These are phyloP conservation scores for Blastocystis sp. DNA, from an alignment of 352 stramenopile genomes.

Conservation along the genomic window DNA sequence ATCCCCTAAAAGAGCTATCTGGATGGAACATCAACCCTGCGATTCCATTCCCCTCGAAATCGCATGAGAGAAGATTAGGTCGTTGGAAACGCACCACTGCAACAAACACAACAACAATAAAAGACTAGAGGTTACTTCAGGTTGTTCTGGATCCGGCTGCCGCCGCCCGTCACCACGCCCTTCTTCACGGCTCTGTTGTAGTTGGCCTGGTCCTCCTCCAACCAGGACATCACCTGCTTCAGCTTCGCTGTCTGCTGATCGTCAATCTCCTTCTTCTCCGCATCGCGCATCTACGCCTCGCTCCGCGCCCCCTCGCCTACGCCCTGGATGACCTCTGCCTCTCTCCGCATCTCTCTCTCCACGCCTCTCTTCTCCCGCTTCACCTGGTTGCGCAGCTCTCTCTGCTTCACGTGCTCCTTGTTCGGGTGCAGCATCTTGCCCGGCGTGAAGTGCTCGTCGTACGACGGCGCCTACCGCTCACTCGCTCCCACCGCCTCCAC, in stretches of 20 bases:
- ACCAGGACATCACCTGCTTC: constrained; percentile 63
- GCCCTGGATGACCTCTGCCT: constrained; percentile 44
- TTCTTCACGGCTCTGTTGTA: constrained; percentile 41
- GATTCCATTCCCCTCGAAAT: too few relatives aligned
- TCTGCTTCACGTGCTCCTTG: constrained; percentile 42
- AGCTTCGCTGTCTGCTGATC: constrained; percentile 48
- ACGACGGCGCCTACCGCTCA: constrained; percentile 19
- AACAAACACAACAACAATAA: constrained; percentile 23
- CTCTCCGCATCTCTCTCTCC: constrained; percentile 47
- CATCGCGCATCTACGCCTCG: constrained; percentile 35
- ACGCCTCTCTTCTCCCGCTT: constrained; percentile 50
- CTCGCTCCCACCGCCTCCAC: background rate
- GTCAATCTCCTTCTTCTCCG: constrained; percentile 40
- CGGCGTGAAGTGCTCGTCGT: constrained; percentile 46
- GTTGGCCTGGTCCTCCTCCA: constrained; percentile 55
- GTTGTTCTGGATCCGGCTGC: constrained; percentile 21
- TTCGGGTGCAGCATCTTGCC: constrained; percentile 52
- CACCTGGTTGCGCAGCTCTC: constrained; percentile 60
- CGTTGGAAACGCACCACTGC: background rate
- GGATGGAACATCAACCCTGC: background rate
- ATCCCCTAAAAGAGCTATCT: too few relatives aligned
- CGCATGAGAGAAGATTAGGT: too few relatives aligned
- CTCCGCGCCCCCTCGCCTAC: background rate
- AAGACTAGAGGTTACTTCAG: constrained; percentile 22
- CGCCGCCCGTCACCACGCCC: constrained; percentile 10